A percentile compares a stretch with the other conserved stretches of the same genome.
phyloP scores from a whole-genome alignment of 1,139 yeast species.

The Saccharomyces pastorianus region DNA sequence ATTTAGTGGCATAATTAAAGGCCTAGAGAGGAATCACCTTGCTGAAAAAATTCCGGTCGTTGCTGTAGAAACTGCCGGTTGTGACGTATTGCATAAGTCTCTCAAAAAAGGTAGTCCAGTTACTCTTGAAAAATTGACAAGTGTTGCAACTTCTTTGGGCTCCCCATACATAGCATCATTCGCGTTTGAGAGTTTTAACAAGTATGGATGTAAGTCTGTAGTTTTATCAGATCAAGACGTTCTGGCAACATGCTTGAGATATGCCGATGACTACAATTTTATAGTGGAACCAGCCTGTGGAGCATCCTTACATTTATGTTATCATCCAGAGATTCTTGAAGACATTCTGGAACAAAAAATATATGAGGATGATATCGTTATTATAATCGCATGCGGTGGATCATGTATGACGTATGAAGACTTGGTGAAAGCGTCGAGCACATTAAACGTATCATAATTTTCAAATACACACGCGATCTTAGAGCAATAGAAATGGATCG shows the following conservation, averaged over 20 bases:
- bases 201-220: constrained; percentile 35
- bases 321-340: constrained; percentile 34
- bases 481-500: background rate
- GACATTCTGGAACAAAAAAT: constrained; percentile 30
- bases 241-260: constrained; percentile 40
- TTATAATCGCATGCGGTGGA: constrained; percentile 61
- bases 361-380: constrained; percentile 40
- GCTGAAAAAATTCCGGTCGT: constrained; percentile 36
- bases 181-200: constrained; percentile 37
- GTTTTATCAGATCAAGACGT: constrained; percentile 49
- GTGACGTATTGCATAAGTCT: constrained; percentile 46
- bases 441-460: background rate
- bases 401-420: constrained; percentile 16
- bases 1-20: constrained; percentile 50
- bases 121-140: constrained; percentile 37
- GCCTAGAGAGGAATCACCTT: constrained; percentile 38
- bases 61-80: constrained; percentile 50
- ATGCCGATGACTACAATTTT: constrained; percentile 40
- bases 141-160: constrained; percentile 53
- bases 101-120: constrained; percentile 39
- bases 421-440: background rate
- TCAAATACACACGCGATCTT: background rate
- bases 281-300: constrained; percentile 70
- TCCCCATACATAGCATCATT: constrained; percentile 44
- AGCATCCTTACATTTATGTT: constrained; percentile 48